Evolutionary conservation across 1,284 basidiomycete genomes (phyloP).

Genomic region (Microbotryum intermedium): DNA sequence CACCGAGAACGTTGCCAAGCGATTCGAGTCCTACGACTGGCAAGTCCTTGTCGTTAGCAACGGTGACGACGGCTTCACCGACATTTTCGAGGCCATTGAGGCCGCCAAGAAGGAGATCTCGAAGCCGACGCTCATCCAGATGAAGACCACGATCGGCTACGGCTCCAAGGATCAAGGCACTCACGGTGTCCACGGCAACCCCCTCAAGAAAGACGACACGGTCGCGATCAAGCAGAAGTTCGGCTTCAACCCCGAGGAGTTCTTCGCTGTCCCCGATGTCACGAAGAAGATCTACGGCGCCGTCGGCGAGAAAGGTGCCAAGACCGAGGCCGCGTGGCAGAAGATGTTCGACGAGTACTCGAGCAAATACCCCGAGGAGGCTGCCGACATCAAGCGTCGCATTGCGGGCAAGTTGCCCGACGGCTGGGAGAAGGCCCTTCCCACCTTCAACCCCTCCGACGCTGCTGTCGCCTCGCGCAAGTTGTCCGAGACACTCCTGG

Average conservation of each 20-base stretch:
- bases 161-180: slow-evolving; percentile 87
- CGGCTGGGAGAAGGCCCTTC: slow-evolving; percentile 78
- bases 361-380: slow-evolving; percentile 70
- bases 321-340: slow-evolving; percentile 68
- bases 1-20: slow-evolving; percentile 83
- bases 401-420: slow-evolving; percentile 72
- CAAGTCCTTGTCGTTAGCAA: slow-evolving; percentile 56
- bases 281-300: slow-evolving; percentile 62
- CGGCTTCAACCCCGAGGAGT: slow-evolving; percentile 69
- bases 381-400: slow-evolving; percentile 76
- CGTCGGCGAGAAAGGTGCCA: slow-evolving; percentile 61
- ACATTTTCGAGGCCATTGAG: slow-evolving; percentile 69
- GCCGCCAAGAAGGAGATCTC: slow-evolving; percentile 63
- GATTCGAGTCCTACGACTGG: slow-evolving; percentile 88
- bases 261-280: slow-evolving; percentile 69
- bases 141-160: slow-evolving; percentile 81
- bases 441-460: slow-evolving; percentile 71
- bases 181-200: slow-evolving; percentile 83
- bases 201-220: slow-evolving; percentile 89
- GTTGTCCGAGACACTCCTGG: slow-evolving; percentile 81
- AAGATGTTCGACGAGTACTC: slow-evolving; percentile 61
- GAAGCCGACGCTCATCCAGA: slow-evolving; percentile 72
- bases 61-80: slow-evolving; percentile 58
- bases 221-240: slow-evolving; percentile 73
- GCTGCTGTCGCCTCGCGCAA: slow-evolving; percentile 83